These are phyloP conservation scores for Tremella yokohamensis DNA, from an alignment of 768 basidiomycete species.

Conservation along the genomic window DNA sequence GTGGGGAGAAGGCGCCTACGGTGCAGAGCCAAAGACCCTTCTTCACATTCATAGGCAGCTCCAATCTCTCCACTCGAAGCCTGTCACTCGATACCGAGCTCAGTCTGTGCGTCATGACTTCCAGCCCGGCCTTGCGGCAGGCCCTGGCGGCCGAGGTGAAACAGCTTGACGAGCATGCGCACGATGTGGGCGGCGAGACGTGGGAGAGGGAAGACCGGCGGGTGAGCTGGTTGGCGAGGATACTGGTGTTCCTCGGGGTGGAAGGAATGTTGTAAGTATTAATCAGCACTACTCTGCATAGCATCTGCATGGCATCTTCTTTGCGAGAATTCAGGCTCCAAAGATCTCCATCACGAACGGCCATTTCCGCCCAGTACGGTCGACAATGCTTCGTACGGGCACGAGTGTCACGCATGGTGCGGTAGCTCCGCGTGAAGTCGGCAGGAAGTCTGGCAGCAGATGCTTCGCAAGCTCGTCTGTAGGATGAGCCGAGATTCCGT, in stretches of 20 bases:
- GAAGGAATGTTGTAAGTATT: constrained; percentile 32
- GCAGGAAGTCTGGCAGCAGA: background rate
- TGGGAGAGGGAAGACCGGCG: constrained; percentile 46
- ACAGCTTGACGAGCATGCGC: constrained; percentile 40
- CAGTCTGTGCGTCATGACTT: constrained; percentile 76
- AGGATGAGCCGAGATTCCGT: background rate
- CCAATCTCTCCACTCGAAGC: constrained; percentile 88
- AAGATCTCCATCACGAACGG: constrained; percentile 26
- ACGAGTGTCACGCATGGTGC: constrained; percentile 17
- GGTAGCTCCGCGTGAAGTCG: background rate
- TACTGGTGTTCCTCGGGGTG: constrained; percentile 47
- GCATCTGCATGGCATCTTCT: background rate
- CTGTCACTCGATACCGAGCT: constrained; percentile 86
- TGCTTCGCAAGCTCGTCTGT: background rate
- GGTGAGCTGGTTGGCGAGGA: constrained; percentile 44
- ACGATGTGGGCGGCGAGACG: constrained; percentile 44
- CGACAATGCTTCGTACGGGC: constrained; percentile 21
- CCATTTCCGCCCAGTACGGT: constrained; percentile 9
- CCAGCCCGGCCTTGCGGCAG: constrained; percentile 54
- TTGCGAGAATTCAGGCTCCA: constrained; percentile 7
- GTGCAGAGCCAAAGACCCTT: constrained; percentile 52
- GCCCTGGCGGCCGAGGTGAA: constrained; percentile 49
- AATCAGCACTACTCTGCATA: background rate
- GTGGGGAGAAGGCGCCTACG: background rate
- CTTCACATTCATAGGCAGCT: constrained; percentile 86